A percentile compares a stretch with the other conserved stretches of the same genome.
Evolutionary conservation across 805 yeast genomes (phyloP).

Genomic region (Brettanomyces anomalus): DNA sequence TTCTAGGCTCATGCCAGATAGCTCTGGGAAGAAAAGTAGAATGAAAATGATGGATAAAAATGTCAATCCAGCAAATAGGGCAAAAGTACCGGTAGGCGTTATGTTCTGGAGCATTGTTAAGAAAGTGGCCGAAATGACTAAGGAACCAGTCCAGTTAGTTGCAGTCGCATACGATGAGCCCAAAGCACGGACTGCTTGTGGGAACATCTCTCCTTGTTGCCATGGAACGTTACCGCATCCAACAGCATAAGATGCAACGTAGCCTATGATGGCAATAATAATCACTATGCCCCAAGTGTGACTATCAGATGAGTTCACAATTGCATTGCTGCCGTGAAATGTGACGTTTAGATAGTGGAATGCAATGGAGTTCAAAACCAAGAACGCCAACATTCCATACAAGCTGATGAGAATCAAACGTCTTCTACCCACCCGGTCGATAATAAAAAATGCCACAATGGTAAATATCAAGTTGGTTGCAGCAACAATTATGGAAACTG

Average conservation of each 20-base stretch:
- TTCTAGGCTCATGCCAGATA: conserved; percentile 82
- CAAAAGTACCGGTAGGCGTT: conserved; percentile 92
- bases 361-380: conserved; percentile 78
- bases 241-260: conserved; percentile 83
- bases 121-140: conserved; percentile 84
- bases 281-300: conserved; percentile 85
- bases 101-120: conserved; percentile 89
- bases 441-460: conserved; percentile 72
- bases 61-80: conserved; percentile 80
- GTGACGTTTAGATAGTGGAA: conserved; percentile 74
- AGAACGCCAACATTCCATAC: conserved; percentile 73
- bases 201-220: conserved; percentile 95
- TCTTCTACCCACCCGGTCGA: conserved; percentile 86
- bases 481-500: conserved; percentile 87
- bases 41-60: conserved; percentile 63
- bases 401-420: conserved; percentile 65
- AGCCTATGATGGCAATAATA: conserved; percentile 76
- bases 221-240: conserved; percentile 98
- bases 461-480: conserved; percentile 93
- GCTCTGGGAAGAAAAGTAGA: conserved; percentile 83
- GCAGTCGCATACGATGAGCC: conserved; percentile 90
- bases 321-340: conserved; percentile 40
- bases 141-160: conserved; percentile 91
- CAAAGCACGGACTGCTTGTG: conserved; percentile 86
- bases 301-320: conserved; percentile 36